Evolutionary conservation across 106 monocot species (phyloP), one percentile per base, ranked within the genome.

Genomic region (Dendrobium nobile): DNA sequence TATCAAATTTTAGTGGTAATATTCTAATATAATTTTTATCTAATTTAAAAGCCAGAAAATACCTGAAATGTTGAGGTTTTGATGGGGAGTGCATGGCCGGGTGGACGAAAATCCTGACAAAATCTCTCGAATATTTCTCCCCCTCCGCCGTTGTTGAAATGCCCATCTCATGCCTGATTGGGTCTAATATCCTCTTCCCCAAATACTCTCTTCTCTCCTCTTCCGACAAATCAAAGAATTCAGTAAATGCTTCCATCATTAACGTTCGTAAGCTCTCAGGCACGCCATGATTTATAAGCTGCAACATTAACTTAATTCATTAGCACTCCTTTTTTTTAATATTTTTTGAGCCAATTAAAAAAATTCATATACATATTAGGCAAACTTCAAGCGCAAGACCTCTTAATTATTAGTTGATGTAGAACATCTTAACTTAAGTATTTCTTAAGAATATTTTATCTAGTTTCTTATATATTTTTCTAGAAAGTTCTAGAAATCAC

Each of bases 91-190:
- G 82, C 61, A 92, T 83, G 11, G 81, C 73, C 0, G 95, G 95
- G 68, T 92, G 88, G 18, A 87, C 83, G 51, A 88, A 43, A 10
- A 95, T 24, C 82, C 92, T 90, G 20, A 86, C 58, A 61, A 80
- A 92, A 78, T 92, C 87, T 80, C 95, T 92, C 88, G 87, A 88
- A 48, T 48, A 87, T 77, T 72, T 84, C 9, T 79, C 77, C 11
- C 83, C 83, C 19, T 95, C 95, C 41, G 68, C 87, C 20, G 75
- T 41, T 2, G 81, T 40, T 19, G 82, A 83, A 84, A 90, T 87
- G 84, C 95, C 87, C 2, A 90, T 87, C 28, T 88, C 92, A 33
- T 78, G 82, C 45, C 94, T 64, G 20, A 95, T 86, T 7, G 90
- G 88, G 80, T 88, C 85, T 72, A 90, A 20, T 31, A 85, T 80